phyloP scores from a whole-genome alignment of 192 early-diverging fungal genomes.

The Powellomyces hirtus region DNA sequence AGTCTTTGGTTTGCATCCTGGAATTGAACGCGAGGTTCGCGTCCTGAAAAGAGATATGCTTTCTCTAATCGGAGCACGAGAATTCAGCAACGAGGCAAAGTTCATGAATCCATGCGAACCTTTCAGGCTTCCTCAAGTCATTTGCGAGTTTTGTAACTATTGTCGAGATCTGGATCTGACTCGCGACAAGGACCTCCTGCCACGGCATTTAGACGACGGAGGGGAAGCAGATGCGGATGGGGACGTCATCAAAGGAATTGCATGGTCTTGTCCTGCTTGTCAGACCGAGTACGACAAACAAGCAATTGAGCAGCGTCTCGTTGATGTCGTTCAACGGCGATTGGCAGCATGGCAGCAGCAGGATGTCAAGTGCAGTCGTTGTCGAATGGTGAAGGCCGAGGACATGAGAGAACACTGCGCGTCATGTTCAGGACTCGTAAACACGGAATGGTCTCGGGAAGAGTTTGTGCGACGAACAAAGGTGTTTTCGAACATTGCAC shows the following conservation, averaged over 20 bases:
- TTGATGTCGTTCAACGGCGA: constrained; percentile 67
- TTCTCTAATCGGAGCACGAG: constrained; percentile 64
- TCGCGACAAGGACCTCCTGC: constrained; percentile 70
- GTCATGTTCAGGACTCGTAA: constrained; percentile 67
- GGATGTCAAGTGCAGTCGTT: constrained; percentile 80
- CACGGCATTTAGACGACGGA: constrained; percentile 36
- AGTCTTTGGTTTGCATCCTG: constrained; percentile 72
- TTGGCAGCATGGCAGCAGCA: constrained; percentile 83
- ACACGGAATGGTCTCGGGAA: constrained; percentile 41
- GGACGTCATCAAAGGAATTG: neutral
- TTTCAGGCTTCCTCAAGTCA: constrained; percentile 72
- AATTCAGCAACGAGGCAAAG: constrained; percentile 76
- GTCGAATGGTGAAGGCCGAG: constrained; percentile 75
- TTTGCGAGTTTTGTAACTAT: constrained; percentile 86
- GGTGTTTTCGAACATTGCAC: constrained; percentile 64
- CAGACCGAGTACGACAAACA: constrained; percentile 73
- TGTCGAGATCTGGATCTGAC: constrained; percentile 88
- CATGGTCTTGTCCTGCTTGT: constrained; percentile 79
- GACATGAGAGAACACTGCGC: constrained; percentile 73
- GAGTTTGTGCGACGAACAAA: constrained; percentile 57
- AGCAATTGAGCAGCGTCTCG: constrained; percentile 79
- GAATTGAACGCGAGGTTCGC: constrained; percentile 74
- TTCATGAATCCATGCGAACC: constrained; percentile 84
- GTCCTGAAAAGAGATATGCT: constrained; percentile 78
- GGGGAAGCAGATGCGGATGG: neutral